A percentile compares a stretch with the other conserved stretches of the same genome.
Evolutionary conservation across 306 rosid genomes (phyloP).

Genomic region (Prunus dulcis): DNA sequence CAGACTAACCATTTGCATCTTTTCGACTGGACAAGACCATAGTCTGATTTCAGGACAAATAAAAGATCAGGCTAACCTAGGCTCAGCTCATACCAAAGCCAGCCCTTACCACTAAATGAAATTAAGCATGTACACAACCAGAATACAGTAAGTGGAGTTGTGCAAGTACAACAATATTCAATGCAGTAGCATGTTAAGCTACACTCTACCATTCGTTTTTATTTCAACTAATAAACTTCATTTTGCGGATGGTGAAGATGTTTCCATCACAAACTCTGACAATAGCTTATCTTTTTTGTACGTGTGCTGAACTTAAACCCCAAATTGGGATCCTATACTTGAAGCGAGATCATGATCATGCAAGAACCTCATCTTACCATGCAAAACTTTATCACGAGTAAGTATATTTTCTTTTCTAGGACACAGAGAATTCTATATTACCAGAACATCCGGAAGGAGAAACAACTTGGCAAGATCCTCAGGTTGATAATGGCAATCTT

Average conservation of each 20-base stretch:
- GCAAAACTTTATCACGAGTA: neutral
- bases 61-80: neutral
- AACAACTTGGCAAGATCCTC: constrained; percentile 30
- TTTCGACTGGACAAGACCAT: neutral
- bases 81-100: neutral
- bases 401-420: neutral
- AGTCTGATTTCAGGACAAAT: neutral
- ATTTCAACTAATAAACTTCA: neutral
- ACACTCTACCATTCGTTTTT: neutral
- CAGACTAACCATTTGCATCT: neutral
- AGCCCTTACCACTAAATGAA: neutral
- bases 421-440: constrained; percentile 1
- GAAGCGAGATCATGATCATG: neutral
- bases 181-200: neutral
- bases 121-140: neutral
- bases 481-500: constrained; percentile 28
- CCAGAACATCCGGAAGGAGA: constrained; percentile 33
- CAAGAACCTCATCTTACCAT: neutral
- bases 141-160: neutral
- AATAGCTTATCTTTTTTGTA: neutral
- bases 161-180: neutral
- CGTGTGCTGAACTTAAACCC: neutral
- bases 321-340: neutral
- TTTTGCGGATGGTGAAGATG: neutral
- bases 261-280: neutral